Percentiles rank a stretch among this genome's conserved stretches.
Conservation (phyloP, 2,329 filamentous ascomycete genomes). For the Diaporthe ilicicola region DNA sequence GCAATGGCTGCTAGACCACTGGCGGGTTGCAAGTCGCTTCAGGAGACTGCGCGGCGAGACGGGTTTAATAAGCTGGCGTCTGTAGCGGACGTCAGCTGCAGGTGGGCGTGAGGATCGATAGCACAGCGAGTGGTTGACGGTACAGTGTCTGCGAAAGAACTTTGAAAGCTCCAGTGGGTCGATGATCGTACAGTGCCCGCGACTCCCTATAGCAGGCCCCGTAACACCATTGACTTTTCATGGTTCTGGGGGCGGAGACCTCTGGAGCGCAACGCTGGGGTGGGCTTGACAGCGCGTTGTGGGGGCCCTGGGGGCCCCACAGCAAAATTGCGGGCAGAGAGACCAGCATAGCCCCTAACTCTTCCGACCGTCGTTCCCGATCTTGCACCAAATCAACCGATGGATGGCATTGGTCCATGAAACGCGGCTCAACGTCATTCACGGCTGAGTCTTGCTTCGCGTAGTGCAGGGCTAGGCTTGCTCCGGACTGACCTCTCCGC, state of each 20-base stretch:
- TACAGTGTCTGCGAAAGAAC: constrained; percentile 1
- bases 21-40: not conserved
- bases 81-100: not conserved
- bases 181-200: constrained; percentile 24
- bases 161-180: not conserved
- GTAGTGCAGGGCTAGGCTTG: constrained; percentile 1
- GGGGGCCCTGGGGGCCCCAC: not conserved
- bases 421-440: constrained; percentile 33
- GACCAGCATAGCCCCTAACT: not conserved
- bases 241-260: constrained; percentile 24
- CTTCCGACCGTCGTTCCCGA: not conserved
- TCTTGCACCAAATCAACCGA: constrained; percentile 29
- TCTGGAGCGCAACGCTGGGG: not conserved
- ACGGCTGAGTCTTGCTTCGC: constrained; percentile 11
- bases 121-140: not conserved
- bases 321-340: not conserved
- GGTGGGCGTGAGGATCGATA: not conserved
- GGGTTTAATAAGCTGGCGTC: not conserved
- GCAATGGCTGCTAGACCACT: not conserved
- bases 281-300: constrained; percentile 24
- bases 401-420: constrained; percentile 24
- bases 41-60: not conserved
- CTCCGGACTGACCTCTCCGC: constrained; percentile 1
- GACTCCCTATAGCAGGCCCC: not conserved
- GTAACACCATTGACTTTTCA: not conserved